These are phyloP conservation scores for Fabrea salina DNA, from an alignment of 169 alveolate species.

Conservation along the genomic window DNA sequence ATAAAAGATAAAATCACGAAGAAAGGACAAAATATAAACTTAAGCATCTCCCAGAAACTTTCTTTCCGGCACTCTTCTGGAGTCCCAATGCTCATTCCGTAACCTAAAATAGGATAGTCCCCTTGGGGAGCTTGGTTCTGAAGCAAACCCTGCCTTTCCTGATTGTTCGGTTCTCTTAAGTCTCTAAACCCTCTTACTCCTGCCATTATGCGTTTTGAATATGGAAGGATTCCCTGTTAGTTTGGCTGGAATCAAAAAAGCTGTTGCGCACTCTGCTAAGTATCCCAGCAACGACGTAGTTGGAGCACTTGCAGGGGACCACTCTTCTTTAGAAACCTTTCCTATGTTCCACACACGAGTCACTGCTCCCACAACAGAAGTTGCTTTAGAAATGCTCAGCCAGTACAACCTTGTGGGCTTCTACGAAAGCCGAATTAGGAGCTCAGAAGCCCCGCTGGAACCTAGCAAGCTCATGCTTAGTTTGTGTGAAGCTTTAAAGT, in stretches of 20 bases:
- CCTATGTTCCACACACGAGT: conserved; percentile 14
- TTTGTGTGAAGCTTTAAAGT: not conserved
- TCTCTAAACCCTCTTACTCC: no score
- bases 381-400: not conserved
- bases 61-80: conserved; percentile 31
- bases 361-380: not conserved
- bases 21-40: conserved; percentile 11
- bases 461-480: not conserved
- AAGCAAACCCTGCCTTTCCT: no score
- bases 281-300: not conserved
- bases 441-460: not conserved
- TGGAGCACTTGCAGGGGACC: not conserved
- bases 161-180: no score
- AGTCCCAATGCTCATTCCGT: no score
- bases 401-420: not conserved
- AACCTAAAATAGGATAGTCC: no score
- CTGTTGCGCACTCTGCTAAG: not conserved
- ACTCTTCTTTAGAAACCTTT: not conserved
- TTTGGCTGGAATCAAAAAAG: no score
- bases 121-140: no score
- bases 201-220: no score
- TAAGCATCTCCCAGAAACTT: conserved; percentile 33
- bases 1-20: not conserved
- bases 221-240: no score
- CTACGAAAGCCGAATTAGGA: conserved; percentile 24